phyloP scores from a whole-genome alignment of 192 early-diverging fungal genomes.

The Rhizophagus sp. region DNA sequence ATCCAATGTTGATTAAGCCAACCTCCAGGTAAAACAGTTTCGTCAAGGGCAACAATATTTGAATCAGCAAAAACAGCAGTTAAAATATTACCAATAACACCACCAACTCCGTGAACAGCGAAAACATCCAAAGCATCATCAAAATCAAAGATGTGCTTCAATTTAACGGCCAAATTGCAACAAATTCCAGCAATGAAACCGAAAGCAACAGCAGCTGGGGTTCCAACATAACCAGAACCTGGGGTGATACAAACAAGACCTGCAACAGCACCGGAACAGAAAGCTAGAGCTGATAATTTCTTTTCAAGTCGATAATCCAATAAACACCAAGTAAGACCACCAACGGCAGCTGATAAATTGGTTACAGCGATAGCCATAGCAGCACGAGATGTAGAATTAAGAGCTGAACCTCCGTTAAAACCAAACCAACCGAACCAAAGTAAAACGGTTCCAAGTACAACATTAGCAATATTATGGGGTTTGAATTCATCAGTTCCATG shows the following conservation, averaged over 20 bases:
- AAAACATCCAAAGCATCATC: constrained; percentile 94
- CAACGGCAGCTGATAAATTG: constrained; percentile 80
- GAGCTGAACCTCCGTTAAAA: constrained; percentile 91
- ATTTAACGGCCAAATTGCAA: constrained; percentile 79
- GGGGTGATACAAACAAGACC: constrained; percentile 96
- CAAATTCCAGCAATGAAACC: constrained; percentile 69
- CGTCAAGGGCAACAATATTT: constrained; percentile 74
- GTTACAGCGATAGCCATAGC: constrained; percentile 86
- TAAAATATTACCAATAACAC: constrained; percentile 78
- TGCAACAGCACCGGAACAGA: constrained; percentile 92
- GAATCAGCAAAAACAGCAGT: constrained; percentile 86
- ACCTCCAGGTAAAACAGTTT: constrained; percentile 47
- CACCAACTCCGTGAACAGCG: constrained; percentile 86
- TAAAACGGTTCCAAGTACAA: constrained; percentile 86
- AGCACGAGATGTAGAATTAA: constrained; percentile 81
- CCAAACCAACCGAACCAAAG: constrained; percentile 98
- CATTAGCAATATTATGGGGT: constrained; percentile 90
- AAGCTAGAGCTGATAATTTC: constrained; percentile 87
- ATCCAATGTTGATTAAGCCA: constrained; percentile 57
- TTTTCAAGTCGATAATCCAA: constrained; percentile 76
- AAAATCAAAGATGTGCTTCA: constrained; percentile 85
- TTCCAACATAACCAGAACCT: constrained; percentile 84
- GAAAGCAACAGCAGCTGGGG: constrained; percentile 78
- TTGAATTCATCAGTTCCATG: constrained; percentile 69
- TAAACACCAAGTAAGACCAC: constrained; percentile 80